Evolutionary conservation across 306 rosid species (phyloP).

Genomic region (Quercus glauca): DNA sequence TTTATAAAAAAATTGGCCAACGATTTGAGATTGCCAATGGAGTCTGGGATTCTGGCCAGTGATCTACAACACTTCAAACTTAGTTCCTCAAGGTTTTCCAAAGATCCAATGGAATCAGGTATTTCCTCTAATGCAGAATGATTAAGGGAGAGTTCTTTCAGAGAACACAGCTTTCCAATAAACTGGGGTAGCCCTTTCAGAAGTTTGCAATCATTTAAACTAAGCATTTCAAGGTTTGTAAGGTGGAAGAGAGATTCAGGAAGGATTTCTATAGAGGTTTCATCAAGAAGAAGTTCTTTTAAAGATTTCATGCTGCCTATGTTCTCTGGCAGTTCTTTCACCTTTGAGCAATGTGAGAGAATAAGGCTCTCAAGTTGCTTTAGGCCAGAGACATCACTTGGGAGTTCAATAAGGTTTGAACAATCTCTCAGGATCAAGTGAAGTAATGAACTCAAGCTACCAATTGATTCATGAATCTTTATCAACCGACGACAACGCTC

Average conservation of each 20-base stretch:
- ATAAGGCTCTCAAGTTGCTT: constrained; percentile 42
- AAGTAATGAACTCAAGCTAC: constrained; percentile 35
- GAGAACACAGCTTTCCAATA: constrained; percentile 46
- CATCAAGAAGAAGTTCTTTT: constrained; percentile 38
- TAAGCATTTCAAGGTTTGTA: constrained; percentile 40
- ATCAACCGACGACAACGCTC: constrained; percentile 38
- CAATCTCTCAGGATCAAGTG: constrained; percentile 46
- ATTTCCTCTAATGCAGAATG: constrained; percentile 40
- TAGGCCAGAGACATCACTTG: constrained; percentile 56
- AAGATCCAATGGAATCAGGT: constrained; percentile 44
- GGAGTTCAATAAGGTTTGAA: constrained; percentile 39
- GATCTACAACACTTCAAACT: constrained; percentile 41
- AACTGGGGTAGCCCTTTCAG: constrained; percentile 43
- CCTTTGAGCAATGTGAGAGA: constrained; percentile 38
- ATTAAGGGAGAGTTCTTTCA: constrained; percentile 46
- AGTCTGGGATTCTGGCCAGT: constrained; percentile 43
- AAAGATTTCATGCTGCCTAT: constrained; percentile 41
- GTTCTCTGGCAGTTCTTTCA: constrained; percentile 45
- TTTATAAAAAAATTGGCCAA: constrained; percentile 24
- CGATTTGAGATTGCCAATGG: constrained; percentile 40
- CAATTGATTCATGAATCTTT: constrained; percentile 47
- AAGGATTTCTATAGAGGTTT: constrained; percentile 38
- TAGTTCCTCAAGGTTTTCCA: constrained; percentile 55
- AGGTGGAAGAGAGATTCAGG: constrained; percentile 52
- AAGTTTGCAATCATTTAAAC: constrained; percentile 29